Base-by-base conservation (phyloP, 768 basidiomycete species). In the Russula abietina region DNA sequence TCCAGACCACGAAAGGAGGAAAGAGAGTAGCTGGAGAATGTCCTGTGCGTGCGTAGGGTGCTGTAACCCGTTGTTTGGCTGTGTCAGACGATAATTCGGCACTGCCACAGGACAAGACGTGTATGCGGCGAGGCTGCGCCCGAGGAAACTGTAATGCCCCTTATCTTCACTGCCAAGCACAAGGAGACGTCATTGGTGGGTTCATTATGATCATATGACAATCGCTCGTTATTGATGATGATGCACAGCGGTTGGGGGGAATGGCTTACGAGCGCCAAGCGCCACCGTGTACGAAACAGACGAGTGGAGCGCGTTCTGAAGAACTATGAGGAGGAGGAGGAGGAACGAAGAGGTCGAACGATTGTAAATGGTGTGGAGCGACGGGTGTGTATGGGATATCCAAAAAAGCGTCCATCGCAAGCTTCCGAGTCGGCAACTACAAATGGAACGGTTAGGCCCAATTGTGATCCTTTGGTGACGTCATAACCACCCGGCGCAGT, bases 271-370 rank as follows among this genome's bases (percentile, higher is more conserved):
- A 72, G 69, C 83, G 77, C 91, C 91, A 93, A 26, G 91, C 91
- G 38, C 91, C 91, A 33, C 91, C 91, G 67, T 91, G 91, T 32
- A 92, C 75, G 69, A 91, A 92, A 69, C 83, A 83, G 43, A 91
- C 70, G 48, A 91, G 72, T n/a, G 80, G 77, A 12, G 55, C 41
- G 8, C 22, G 36, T 7, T 17, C 14, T 14, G 16, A 1, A 26
- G 8, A n/a, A n/a, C n/a, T 4, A 4, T 36, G 51, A 30, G 43
- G 26, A 45, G 64, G 61, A 19, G 80, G 51, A 30, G 43, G 26
- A 45, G 64, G 61, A 19, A 80, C 76, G 36, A 77, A 74, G 83
- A 85, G 56, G 70, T 91, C 88, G 65, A 89, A 86, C 28, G 75
- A 72, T 50, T 80, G 81, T 49, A 71, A 72, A 10, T 69, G 55